Evolutionary conservation across 2,329 filamentous ascomycete species (phyloP), one percentile per base, ranked within the genome.

Genomic region (Ceratocystis cubensis): DNA sequence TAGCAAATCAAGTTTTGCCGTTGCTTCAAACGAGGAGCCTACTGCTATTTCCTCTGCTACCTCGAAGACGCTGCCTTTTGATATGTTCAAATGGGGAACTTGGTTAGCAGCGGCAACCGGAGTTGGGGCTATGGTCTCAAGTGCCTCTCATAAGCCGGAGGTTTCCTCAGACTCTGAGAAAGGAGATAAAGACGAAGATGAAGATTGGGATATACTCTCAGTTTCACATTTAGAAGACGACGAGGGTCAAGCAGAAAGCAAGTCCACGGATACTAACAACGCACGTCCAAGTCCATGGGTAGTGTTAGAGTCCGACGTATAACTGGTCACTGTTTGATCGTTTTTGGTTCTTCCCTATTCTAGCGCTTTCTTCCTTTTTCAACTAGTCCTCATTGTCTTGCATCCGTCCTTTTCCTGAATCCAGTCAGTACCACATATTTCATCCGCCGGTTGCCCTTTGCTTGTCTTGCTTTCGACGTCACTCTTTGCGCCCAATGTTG

Each of bases 201-300:
- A 62, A 4, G 57, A 30, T 25, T 62, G 65, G 56, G 65, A 66
- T 28, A 17, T 62, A n/a, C 56, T 66, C n/a, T 62, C 65, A 41
- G 22, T 30, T 15, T 33, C 56, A 5, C 57, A n/a, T 5, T 46
- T 62, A 6, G 61, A 62, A 15, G 61, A 62, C 5, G 30, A n/a
- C 7, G 15, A 30, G 3, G 20, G 25, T 20, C 37, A 46, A 25
- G 22, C 44, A 10, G 41, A 44, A 10, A 44, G 13, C 33, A 22
- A 20, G 28, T 25, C 61, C 10, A 37, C 37, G 7, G 61, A 44
- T 25, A 46, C 44, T 8, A 44, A 62, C 17, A 46, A 20, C 13
- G 61, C 37, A 46, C 37, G 10, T 1, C 37, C 61, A 45, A 20
- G 20, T 25, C 48, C 63, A 33, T 65, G 63, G 63, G 63, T 65